These are phyloP conservation scores for Yamadazyma siamensis DNA, from an alignment of 1,139 yeast species.

Conservation along the genomic window DNA sequence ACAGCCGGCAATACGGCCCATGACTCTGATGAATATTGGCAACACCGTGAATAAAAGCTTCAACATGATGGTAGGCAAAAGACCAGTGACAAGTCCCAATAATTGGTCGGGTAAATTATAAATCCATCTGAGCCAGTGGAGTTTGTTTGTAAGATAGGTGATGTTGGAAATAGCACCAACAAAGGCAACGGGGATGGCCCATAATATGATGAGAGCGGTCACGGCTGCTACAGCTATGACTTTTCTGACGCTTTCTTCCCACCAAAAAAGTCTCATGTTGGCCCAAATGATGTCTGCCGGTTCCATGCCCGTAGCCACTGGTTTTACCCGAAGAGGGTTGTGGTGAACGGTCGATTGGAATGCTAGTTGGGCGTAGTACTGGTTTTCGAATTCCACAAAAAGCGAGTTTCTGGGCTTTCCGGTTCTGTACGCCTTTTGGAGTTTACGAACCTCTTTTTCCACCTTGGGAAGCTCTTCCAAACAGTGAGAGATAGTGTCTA, in stretches of 20 bases:
- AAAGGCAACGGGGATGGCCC: slow-evolving; percentile 87
- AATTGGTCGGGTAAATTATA: slow-evolving; percentile 55
- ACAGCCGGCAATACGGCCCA: slow-evolving; percentile 68
- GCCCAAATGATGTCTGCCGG: slow-evolving; percentile 67
- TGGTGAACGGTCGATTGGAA: slow-evolving; percentile 57
- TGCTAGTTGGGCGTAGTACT: slow-evolving; percentile 68
- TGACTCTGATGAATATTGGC: slow-evolving; percentile 71
- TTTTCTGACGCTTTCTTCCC: slow-evolving; percentile 68
- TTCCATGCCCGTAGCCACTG: slow-evolving; percentile 52
- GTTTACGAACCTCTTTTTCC: slow-evolving; percentile 49
- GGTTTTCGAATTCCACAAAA: slow-evolving; percentile 69
- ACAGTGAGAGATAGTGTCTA: slow-evolving; percentile 59
- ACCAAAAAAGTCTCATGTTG: slow-evolving; percentile 76
- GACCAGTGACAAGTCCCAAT: slow-evolving; percentile 70
- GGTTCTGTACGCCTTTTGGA: slow-evolving; percentile 46
- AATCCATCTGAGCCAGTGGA: slow-evolving; percentile 63
- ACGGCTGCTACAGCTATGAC: slow-evolving; percentile 60
- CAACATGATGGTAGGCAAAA: slow-evolving; percentile 67
- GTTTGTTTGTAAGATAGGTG: slow-evolving; percentile 56
- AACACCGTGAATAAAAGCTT: slow-evolving; percentile 69
- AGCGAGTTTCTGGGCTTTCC: slow-evolving; percentile 52
- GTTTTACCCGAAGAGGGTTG: slow-evolving; percentile 48
- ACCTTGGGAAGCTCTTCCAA: slow-evolving; percentile 52
- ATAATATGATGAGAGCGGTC: slow-evolving; percentile 57
- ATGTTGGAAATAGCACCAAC: slow-evolving; percentile 78